Evolutionary conservation across 345 rosid genomes (phyloP).

Genomic region (Isatis tinctoria): DNA sequence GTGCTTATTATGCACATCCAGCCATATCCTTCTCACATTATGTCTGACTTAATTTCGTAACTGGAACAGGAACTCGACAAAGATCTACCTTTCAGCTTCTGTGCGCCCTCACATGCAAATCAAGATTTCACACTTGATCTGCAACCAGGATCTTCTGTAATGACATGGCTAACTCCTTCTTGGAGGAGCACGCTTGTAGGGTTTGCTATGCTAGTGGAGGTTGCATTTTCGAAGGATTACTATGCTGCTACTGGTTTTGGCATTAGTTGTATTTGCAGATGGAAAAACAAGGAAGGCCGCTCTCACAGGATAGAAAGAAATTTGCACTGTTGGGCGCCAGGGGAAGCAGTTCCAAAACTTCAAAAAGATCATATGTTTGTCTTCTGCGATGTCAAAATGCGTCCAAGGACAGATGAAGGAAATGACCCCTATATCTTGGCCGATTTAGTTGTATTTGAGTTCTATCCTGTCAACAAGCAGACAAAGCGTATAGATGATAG

Average conservation of each 20-base stretch:
- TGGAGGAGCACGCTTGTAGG: neutral
- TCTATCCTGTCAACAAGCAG: neutral
- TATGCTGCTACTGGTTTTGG: neutral
- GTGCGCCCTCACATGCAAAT: neutral
- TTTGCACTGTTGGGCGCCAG: neutral
- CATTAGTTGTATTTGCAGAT: neutral
- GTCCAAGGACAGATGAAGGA: neutral
- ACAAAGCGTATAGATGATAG: neutral
- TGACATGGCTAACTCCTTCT: neutral
- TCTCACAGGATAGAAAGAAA: neutral
- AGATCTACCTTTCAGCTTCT: conserved; percentile 4
- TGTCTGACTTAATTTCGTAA: neutral
- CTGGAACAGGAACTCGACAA: neutral
- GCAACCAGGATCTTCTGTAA: neutral
- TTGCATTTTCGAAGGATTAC: neutral
- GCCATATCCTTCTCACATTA: neutral
- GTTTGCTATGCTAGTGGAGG: neutral
- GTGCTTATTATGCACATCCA: neutral
- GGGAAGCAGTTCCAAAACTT: neutral
- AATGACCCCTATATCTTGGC: neutral
- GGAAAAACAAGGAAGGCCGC: neutral
- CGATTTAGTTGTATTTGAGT: neutral
- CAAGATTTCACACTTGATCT: neutral
- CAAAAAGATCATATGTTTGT: conserved; percentile 5
- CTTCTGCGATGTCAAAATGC: neutral